These are phyloP conservation scores for Candida silvatica DNA, from an alignment of 805 yeast species.

Conservation along the genomic window DNA sequence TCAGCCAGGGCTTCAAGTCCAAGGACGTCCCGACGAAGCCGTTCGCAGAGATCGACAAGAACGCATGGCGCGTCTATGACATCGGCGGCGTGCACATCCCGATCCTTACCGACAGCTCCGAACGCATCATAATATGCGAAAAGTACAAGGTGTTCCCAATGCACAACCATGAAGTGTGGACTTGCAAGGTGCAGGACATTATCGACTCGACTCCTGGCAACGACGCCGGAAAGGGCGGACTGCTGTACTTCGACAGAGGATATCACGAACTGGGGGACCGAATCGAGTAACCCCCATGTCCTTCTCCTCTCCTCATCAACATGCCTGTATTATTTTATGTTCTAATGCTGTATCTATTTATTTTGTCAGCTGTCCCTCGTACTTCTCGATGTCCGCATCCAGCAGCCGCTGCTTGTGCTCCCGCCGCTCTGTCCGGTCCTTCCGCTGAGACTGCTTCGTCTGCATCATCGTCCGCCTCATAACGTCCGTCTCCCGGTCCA, in stretches of 20 bases:
- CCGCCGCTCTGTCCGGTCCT: conserved; percentile 14
- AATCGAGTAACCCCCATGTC: neutral
- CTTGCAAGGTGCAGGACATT: conserved; percentile 65
- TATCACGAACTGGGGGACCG: neutral
- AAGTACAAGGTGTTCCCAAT: conserved; percentile 44
- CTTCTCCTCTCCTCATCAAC: no score
- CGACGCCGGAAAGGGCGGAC: neutral
- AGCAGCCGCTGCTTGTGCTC: conserved; percentile 17
- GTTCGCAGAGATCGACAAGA: conserved; percentile 3
- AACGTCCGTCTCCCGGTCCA: conserved; percentile 19
- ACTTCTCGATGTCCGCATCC: conserved; percentile 16
- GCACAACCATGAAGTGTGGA: conserved; percentile 88
- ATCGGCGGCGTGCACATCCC: no score
- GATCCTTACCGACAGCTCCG: conserved; percentile 41
- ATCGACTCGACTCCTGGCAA: conserved; percentile 23
- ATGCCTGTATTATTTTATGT: no score
- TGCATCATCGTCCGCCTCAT: conserved; percentile 17
- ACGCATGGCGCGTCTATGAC: neutral
- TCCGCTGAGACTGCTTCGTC: conserved; percentile 14
- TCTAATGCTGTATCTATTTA: no score
- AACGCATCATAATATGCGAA: conserved; percentile 54
- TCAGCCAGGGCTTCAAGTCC: conserved; percentile 48
- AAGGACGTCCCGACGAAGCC: conserved; percentile 26
- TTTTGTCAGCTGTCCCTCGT: conserved; percentile 13
- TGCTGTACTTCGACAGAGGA: neutral